These are phyloP conservation scores for Odonthalia washingtoniensis DNA, from an alignment of 31 red algal species.

Conservation along the genomic window DNA sequence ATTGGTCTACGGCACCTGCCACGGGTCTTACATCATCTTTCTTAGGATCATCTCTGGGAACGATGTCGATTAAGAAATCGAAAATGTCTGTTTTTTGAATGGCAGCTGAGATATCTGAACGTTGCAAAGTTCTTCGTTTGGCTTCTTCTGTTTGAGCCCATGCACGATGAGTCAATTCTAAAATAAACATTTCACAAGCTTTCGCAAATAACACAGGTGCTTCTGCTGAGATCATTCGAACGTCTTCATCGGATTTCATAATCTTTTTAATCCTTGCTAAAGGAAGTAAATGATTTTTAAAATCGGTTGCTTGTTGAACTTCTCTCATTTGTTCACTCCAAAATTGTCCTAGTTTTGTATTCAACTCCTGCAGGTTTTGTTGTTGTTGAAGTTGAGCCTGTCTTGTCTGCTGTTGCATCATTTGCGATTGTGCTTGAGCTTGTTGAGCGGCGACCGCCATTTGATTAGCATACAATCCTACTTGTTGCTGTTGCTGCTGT, in stretches of 20 bases:
- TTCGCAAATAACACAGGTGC: constrained; percentile 97
- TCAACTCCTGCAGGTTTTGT: constrained; percentile 31
- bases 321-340: constrained; percentile 79
- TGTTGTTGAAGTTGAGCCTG: constrained; percentile 52
- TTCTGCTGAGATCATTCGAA: constrained; percentile 98
- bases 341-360: constrained; percentile 19
- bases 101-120: constrained; percentile 88
- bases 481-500: no score
- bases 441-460: no score
- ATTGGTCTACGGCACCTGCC: constrained; percentile 64
- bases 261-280: constrained; percentile 99
- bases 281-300: constrained; percentile 96
- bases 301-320: constrained; percentile 75
- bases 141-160: constrained; percentile 96
- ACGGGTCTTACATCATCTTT: constrained; percentile 71
- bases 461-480: no score
- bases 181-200: constrained; percentile 99
- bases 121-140: constrained; percentile 92
- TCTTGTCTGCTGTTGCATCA: constrained; percentile 42
- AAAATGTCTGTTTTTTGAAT: constrained; percentile 99
- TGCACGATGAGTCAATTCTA: constrained; percentile 91
- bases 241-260: constrained; percentile 99
- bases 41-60: no score
- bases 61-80: constrained; percentile 99
- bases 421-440: no score